phyloP scores from a whole-genome alignment of 2,329 filamentous ascomycete species.

The Cryphonectria radicalis region DNA sequence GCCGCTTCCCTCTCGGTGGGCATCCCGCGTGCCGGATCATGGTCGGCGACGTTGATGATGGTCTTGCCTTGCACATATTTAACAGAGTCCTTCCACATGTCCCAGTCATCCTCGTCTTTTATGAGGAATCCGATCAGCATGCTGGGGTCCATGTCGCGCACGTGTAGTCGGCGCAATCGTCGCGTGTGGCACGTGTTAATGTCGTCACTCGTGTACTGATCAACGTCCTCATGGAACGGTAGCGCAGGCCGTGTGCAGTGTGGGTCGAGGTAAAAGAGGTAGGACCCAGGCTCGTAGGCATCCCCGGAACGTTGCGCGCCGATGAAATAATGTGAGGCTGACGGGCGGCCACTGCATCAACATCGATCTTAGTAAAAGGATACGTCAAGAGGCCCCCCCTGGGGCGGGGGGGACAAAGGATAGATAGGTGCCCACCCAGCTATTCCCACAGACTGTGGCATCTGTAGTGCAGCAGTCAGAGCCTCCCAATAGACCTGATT shows the following conservation, averaged over 20 bases:
- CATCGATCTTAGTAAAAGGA: conserved; percentile 17
- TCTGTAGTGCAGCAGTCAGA: conserved; percentile 81
- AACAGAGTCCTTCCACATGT: conserved; percentile 77
- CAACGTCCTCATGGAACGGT: conserved; percentile 61
- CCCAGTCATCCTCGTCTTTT: conserved; percentile 79
- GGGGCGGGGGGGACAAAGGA: no score
- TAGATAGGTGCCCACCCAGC: conserved; percentile 69
- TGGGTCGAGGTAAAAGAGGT: conserved; percentile 94
- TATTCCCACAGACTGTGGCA: conserved; percentile 93
- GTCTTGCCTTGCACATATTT: conserved; percentile 78
- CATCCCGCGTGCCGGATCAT: conserved; percentile 62
- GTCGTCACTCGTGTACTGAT: conserved; percentile 71
- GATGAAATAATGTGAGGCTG: conserved; percentile 74
- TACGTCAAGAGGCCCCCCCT: not conserved
- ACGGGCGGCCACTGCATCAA: conserved; percentile 76
- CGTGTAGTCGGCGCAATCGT: conserved; percentile 77
- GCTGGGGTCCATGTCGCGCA: conserved; percentile 95
- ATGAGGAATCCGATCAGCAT: conserved; percentile 97
- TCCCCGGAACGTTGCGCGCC: conserved; percentile 48
- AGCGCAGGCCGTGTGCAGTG: conserved; percentile 82
- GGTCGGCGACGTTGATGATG: conserved; percentile 82
- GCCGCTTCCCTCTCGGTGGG: conserved; percentile 68
- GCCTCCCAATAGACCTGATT: conserved; percentile 95
- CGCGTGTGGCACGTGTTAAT: conserved; percentile 85
- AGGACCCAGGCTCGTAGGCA: conserved; percentile 56